Conservation (phyloP, 176 grass and related monocot species). For the Eragrostis curvula region DNA sequence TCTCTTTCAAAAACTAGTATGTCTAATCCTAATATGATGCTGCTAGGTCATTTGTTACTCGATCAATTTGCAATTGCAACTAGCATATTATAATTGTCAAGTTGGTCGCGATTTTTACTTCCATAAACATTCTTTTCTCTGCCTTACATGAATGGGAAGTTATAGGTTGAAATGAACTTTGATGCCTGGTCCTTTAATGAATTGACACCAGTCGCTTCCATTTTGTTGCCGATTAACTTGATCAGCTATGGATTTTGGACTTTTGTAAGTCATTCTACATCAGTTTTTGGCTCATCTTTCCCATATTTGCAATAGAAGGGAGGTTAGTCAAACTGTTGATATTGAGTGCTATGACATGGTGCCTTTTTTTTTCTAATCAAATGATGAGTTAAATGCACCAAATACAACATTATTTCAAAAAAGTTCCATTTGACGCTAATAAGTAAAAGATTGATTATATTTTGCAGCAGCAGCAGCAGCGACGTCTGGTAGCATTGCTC, state of each 20-base stretch:
- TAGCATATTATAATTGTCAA: not conserved
- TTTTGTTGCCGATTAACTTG: not conserved
- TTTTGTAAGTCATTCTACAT: not conserved
- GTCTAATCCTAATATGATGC: not conserved
- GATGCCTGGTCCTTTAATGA: not conserved
- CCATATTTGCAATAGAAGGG: not conserved
- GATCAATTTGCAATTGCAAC: not conserved
- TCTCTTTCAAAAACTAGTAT: not conserved
- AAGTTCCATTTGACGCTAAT: not conserved
- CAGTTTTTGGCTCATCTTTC: not conserved
- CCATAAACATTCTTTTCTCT: not conserved
- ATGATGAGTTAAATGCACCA: not conserved
- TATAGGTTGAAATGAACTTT: not conserved
- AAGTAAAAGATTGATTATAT: not conserved
- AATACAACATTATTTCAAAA: not conserved
- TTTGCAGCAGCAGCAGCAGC: conserved; percentile 45
- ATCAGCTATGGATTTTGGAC: not conserved
- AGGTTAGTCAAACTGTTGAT: not conserved
- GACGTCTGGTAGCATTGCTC: conserved; percentile 63
- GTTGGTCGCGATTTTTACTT: not conserved
- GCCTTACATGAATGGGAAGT: not conserved
- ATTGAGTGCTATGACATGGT: not conserved
- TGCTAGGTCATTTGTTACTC: not conserved
- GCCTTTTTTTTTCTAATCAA: not conserved
- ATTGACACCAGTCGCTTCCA: not conserved